Percentiles rank a stretch among this genome's conserved stretches.
phyloP scores from a whole-genome alignment of 208 protist species.

The Porcisia deanei region DNA sequence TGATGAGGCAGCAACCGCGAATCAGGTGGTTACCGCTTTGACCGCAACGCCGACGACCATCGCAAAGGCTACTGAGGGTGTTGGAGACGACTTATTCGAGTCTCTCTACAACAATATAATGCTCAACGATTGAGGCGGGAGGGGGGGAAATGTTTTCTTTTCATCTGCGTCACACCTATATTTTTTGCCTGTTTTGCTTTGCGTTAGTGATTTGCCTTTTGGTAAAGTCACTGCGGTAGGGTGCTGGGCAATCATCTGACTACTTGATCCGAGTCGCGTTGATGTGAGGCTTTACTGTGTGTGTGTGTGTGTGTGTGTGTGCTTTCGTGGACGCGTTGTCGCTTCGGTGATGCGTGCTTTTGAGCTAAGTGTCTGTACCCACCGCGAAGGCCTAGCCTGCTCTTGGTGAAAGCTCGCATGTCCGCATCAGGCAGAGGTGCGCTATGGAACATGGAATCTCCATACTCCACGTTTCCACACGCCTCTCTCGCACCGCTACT shows the following conservation, averaged over 20 bases:
- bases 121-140: constrained; percentile 19
- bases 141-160: background rate
- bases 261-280: background rate
- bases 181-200: constrained; percentile 13
- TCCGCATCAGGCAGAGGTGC: background rate
- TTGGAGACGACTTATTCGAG: constrained; percentile 46
- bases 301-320: background rate
- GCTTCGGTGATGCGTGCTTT: background rate
- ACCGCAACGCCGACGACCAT: background rate
- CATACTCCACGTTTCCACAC: background rate
- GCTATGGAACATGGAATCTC: background rate
- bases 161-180: background rate
- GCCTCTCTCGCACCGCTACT: background rate
- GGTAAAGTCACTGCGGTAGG: background rate
- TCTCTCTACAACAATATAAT: constrained; percentile 61
- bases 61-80: background rate
- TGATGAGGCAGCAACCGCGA: background rate
- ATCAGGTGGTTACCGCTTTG: background rate
- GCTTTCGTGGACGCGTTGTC: background rate
- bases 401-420: background rate
- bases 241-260: background rate
- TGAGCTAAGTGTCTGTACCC: background rate
- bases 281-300: background rate
- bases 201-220: background rate
- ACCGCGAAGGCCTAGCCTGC: background rate